Conservation (phyloP, 1,284 basidiomycete genomes). For the Sanguinoderma infundibulare region DNA sequence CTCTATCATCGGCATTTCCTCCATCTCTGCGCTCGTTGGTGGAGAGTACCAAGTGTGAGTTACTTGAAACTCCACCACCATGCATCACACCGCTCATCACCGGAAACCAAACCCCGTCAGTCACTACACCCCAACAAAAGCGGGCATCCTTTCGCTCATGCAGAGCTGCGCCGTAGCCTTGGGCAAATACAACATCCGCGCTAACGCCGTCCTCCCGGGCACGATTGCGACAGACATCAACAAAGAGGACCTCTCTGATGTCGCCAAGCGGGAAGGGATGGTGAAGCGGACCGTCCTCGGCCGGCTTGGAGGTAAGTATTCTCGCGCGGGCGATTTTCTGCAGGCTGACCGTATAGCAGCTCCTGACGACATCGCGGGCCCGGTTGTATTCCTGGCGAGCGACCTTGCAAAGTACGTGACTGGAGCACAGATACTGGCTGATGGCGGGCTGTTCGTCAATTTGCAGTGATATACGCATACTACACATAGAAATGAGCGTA, state of each 20-base stretch:
- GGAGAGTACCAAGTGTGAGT: conserved; percentile 71
- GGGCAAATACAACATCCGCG: conserved; percentile 77
- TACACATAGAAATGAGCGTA: not conserved
- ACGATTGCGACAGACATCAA: conserved; percentile 84
- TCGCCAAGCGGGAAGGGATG: conserved; percentile 67
- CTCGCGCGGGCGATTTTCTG: not conserved
- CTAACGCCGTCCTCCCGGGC: conserved; percentile 70
- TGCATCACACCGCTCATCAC: conserved; percentile 5
- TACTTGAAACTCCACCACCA: not conserved
- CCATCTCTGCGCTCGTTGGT: conserved; percentile 80
- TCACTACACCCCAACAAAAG: conserved; percentile 86
- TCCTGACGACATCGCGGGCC: conserved; percentile 79
- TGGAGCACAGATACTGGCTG: conserved; percentile 72
- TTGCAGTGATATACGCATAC: conserved; percentile 55
- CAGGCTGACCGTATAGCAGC: conserved; percentile 36
- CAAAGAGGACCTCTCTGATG: conserved; percentile 72
- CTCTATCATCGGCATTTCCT: conserved; percentile 76
- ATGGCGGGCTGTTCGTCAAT: conserved; percentile 82
- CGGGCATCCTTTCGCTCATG: conserved; percentile 82
- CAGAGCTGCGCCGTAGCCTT: conserved; percentile 82
- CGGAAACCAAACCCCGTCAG: conserved; percentile 33
- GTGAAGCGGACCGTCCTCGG: conserved; percentile 70
- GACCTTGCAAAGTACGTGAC: conserved; percentile 79
- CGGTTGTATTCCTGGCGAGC: conserved; percentile 77
- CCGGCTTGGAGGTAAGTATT: conserved; percentile 61